Conservation (phyloP, 371 early-diverging fungal genomes). For the Globomyces sp. region DNA sequence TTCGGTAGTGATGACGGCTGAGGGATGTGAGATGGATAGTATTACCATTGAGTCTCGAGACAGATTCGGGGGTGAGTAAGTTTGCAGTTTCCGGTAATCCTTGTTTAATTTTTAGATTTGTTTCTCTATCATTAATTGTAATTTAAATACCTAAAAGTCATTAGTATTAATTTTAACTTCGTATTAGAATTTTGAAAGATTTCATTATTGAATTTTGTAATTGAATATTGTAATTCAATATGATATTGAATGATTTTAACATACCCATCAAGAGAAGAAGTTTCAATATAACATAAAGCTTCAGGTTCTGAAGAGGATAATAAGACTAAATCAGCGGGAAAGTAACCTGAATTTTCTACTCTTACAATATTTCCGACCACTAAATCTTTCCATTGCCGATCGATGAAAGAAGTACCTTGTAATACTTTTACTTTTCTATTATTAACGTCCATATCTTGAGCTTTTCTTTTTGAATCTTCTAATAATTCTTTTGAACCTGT, state of each 20-base stretch:
- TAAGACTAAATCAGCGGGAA: constrained; percentile 79
- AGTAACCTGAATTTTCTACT: constrained; percentile 67
- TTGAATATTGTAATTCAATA: too few species aligned
- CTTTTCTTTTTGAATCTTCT: constrained; percentile 83
- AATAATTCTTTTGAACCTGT: constrained; percentile 95
- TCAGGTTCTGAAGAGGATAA: constrained; percentile 58
- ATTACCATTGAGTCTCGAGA: constrained; percentile 28
- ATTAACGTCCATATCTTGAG: constrained; percentile 66
- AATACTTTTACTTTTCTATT: constrained; percentile 57
- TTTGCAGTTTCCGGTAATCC: constrained; percentile 45
- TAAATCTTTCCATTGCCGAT: constrained; percentile 58
- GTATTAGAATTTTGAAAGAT: too few species aligned
- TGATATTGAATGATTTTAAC: background rate
- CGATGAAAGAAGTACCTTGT: constrained; percentile 41
- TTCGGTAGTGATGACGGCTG: constrained; percentile 42
- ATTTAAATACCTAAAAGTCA: too few species aligned
- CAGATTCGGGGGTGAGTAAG: constrained; percentile 33
- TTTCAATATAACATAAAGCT: constrained; percentile 69
- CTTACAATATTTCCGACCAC: constrained; percentile 75
- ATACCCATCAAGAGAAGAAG: constrained; percentile 68
- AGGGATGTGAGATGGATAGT: background rate
- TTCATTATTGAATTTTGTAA: too few species aligned
- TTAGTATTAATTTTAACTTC: too few species aligned
- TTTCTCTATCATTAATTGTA: constrained; percentile 50
- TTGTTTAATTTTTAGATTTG: constrained; percentile 68